Evolutionary conservation across 352 stramenopile genomes (phyloP).

Genomic region (Globisporangium paroecandrum): DNA sequence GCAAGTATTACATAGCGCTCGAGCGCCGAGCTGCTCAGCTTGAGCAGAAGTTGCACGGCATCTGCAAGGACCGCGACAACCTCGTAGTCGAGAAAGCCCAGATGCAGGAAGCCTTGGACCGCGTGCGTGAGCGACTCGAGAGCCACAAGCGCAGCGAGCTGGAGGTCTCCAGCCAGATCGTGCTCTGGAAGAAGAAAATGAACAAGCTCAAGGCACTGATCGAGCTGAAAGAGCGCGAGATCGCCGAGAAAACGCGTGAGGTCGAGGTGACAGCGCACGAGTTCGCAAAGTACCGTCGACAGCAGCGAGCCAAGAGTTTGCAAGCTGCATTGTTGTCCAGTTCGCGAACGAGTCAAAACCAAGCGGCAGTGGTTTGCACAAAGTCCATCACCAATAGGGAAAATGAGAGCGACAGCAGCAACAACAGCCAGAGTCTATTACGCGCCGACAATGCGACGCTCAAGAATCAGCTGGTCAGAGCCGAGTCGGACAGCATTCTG

Average conservation of each 20-base stretch:
- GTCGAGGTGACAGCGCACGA: conserved; percentile 24
- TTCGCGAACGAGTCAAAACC: background rate
- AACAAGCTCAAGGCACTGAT: conserved; percentile 44
- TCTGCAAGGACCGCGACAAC: conserved; percentile 32
- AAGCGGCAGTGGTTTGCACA: background rate
- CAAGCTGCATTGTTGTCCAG: conserved; percentile 25
- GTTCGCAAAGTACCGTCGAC: conserved; percentile 27
- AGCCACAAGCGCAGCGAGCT: conserved; percentile 24
- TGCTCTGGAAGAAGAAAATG: conserved; percentile 56
- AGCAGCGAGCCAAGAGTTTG: conserved; percentile 35
- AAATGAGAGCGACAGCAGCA: background rate
- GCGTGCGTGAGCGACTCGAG: conserved; percentile 25
- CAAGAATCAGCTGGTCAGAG: conserved; percentile 57
- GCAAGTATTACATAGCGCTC: conserved; percentile 63
- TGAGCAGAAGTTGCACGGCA: conserved; percentile 31
- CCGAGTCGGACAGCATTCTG: conserved; percentile 57
- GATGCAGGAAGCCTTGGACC: conserved; percentile 21
- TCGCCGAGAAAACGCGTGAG: conserved; percentile 30
- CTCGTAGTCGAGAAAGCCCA: conserved; percentile 27
- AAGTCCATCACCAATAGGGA: background rate
- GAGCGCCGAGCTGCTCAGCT: conserved; percentile 37
- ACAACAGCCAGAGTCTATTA: conserved; percentile 29
- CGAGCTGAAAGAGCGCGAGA: conserved; percentile 36
- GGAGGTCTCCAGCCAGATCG: conserved; percentile 33
- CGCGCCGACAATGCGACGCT: conserved; percentile 45